Conservation (phyloP, 2,329 filamentous ascomycete species). For the Botrytis byssoidea region DNA sequence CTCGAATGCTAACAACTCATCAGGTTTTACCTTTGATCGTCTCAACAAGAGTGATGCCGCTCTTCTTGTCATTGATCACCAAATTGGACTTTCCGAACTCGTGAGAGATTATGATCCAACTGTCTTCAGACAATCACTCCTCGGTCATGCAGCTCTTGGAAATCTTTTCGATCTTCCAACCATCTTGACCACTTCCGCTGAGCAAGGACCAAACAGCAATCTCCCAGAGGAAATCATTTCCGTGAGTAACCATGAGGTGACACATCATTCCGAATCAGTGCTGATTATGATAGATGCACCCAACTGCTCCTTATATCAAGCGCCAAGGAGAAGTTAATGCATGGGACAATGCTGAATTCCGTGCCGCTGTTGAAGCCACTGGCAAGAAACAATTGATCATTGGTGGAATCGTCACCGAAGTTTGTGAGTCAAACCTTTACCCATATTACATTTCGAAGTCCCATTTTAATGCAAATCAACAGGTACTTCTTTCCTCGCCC, state of each 20-base stretch:
- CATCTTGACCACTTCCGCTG: constrained; percentile 67
- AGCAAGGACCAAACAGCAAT: constrained; percentile 66
- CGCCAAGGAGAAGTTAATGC: constrained; percentile 73
- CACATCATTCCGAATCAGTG: no score
- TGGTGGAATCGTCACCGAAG: constrained; percentile 71
- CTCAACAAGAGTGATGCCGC: constrained; percentile 44
- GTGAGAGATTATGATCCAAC: constrained; percentile 66
- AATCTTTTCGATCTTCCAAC: constrained; percentile 67
- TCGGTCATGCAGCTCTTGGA: constrained; percentile 65
- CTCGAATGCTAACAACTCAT: background rate
- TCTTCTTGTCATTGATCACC: constrained; percentile 59
- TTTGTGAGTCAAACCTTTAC: constrained; percentile 49
- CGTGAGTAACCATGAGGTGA: constrained; percentile 14
- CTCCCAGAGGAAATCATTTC: constrained; percentile 67
- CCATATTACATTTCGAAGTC: background rate
- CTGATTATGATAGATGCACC: constrained; percentile 50
- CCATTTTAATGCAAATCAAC: background rate
- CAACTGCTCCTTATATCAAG: constrained; percentile 62
- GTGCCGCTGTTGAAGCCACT: constrained; percentile 61
- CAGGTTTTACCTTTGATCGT: constrained; percentile 37
- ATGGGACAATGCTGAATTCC: constrained; percentile 72
- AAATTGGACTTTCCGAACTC: constrained; percentile 56
- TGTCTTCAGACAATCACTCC: constrained; percentile 64
- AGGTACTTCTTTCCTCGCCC: constrained; percentile 68
- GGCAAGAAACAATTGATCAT: constrained; percentile 69